A percentile compares a stretch with the other conserved stretches of the same genome.
Evolutionary conservation across 257 asterid genomes (phyloP).

Genomic region (Avicennia marina): DNA sequence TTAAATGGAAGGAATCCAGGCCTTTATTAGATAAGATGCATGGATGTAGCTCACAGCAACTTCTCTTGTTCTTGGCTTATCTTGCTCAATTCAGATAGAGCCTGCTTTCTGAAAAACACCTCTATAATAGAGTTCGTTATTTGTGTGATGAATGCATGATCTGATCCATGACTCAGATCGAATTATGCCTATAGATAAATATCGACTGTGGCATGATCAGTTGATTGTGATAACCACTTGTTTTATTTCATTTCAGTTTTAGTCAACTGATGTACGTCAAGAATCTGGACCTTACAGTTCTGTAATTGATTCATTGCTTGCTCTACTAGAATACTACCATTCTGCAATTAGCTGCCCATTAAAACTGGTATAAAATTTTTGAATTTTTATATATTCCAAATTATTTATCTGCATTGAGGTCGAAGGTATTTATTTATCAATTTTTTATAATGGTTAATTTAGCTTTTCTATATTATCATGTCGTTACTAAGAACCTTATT

Average conservation of each 20-base stretch:
- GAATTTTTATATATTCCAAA: neutral
- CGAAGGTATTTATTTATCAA: neutral
- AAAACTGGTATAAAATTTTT: neutral
- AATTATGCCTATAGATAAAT: constrained; percentile 6
- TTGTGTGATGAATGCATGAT: constrained; percentile 20
- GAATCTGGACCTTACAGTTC: neutral
- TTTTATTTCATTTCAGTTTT: neutral
- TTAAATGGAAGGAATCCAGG: neutral
- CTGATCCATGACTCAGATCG: constrained; percentile 18
- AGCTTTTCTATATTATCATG: too few species aligned
- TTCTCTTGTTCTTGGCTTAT: neutral
- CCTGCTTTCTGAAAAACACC: neutral
- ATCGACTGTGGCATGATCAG: neutral
- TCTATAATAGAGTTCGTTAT: constrained; percentile 14
- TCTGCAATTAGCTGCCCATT: neutral
- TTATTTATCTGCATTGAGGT: neutral
- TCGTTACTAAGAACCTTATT: too few species aligned
- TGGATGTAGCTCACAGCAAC: neutral
- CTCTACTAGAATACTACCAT: neutral
- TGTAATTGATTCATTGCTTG: neutral
- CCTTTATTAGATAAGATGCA: constrained; percentile 9
- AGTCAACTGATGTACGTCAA: constrained; percentile 1
- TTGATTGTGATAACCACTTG: constrained; percentile 18
- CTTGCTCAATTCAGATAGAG: constrained; percentile 1
- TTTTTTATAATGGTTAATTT: neutral